Conservation (phyloP, 371 early-diverging fungal species). For the Rhizopus microsporus region DNA sequence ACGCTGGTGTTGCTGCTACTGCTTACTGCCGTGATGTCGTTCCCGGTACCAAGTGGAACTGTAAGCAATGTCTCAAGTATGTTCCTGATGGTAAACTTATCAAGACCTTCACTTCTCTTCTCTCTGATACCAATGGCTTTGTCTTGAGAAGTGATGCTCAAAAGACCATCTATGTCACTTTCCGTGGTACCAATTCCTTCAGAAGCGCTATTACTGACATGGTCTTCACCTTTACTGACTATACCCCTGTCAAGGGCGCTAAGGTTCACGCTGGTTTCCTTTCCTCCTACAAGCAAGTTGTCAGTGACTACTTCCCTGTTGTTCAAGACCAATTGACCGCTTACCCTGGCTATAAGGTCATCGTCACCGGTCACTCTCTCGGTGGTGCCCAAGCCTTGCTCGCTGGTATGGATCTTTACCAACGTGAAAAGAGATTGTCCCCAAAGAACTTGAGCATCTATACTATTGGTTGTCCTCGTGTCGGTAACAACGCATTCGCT, state of each 20-base stretch:
- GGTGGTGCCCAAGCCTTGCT: conserved; percentile 29
- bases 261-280: conserved; percentile 12
- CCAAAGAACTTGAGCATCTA: conserved; percentile 16
- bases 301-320: conserved; percentile 11
- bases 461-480: conserved; percentile 48
- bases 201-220: conserved; percentile 16
- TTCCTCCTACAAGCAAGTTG: conserved; percentile 10
- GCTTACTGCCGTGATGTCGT: conserved; percentile 23
- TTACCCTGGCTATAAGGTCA: conserved; percentile 23
- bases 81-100: conserved; percentile 29
- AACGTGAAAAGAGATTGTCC: conserved; percentile 18
- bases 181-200: conserved; percentile 26
- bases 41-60: conserved; percentile 19
- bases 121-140: conserved; percentile 22
- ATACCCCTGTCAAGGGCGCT: conserved; percentile 15
- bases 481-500: conserved; percentile 52
- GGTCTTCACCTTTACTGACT: conserved; percentile 2
- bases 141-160: conserved; percentile 22
- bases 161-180: conserved; percentile 25
- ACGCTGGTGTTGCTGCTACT: conserved; percentile 23
- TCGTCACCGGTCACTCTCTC: conserved; percentile 26
- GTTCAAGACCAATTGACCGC: conserved; percentile 18
- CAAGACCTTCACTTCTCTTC: conserved; percentile 13
- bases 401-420: conserved; percentile 27
- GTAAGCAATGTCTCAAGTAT: conserved; percentile 15